Percentiles rank a stretch among this genome's conserved stretches.
phyloP scores from a whole-genome alignment of 2,329 filamentous ascomycete genomes.

The Trichophaea hybrida region DNA sequence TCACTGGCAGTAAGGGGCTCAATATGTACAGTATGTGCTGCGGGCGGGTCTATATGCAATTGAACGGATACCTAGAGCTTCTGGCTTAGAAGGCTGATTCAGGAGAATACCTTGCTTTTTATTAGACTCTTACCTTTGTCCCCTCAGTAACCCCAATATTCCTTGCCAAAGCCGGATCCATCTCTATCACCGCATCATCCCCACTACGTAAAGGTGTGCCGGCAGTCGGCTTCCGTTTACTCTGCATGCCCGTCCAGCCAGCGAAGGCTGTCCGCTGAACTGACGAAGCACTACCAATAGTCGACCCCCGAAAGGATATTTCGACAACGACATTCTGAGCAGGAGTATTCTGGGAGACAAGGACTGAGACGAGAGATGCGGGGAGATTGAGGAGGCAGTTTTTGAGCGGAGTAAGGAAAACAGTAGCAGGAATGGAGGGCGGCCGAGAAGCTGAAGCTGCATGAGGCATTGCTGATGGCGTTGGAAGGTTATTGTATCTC shows the following conservation, averaged over 20 bases:
- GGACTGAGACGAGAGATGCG: slow-evolving; percentile 62
- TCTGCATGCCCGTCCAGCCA: slow-evolving; percentile 97
- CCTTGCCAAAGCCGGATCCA: slow-evolving; percentile 27
- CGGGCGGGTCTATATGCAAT: slow-evolving; percentile 77
- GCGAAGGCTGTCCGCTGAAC: slow-evolving; percentile 55
- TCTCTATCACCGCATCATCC: slow-evolving; percentile 26
- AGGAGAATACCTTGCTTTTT: neutral
- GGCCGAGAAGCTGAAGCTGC: slow-evolving; percentile 11
- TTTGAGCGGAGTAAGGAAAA: slow-evolving; percentile 75
- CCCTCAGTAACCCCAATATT: slow-evolving; percentile 27
- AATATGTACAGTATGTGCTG: slow-evolving; percentile 90
- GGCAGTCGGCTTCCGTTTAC: slow-evolving; percentile 58
- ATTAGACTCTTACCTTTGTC: slow-evolving; percentile 22
- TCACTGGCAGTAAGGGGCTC: slow-evolving; percentile 89
- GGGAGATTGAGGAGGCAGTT: slow-evolving; percentile 93
- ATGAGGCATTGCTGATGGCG: slow-evolving; percentile 8
- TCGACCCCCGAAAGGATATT: slow-evolving; percentile 55
- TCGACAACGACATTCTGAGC: slow-evolving; percentile 96
- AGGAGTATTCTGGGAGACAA: slow-evolving; percentile 78
- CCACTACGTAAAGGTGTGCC: slow-evolving; percentile 18
- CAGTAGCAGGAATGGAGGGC: slow-evolving; percentile 54
- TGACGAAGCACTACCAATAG: slow-evolving; percentile 33
- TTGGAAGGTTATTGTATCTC: neutral
- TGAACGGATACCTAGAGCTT: slow-evolving; percentile 41
- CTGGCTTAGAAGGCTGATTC: neutral